A percentile compares a stretch with the other conserved stretches of the same genome.
phyloP scores from a whole-genome alignment of 257 asterid genomes.

The Catharanthus roseus region DNA sequence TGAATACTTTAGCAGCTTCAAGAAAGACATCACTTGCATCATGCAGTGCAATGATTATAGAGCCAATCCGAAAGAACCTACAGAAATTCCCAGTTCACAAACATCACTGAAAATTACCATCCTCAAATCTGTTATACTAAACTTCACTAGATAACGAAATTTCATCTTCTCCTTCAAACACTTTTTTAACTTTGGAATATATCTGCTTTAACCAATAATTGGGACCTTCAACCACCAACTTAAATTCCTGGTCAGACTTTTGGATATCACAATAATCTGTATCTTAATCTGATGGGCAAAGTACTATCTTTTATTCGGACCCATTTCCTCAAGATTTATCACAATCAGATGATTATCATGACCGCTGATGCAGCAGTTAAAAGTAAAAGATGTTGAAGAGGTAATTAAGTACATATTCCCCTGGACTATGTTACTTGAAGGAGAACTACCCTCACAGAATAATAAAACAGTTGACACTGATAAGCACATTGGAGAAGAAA shows the following conservation, averaged over 20 bases:
- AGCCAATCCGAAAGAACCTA: conserved; percentile 85
- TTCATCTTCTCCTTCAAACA: neutral
- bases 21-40: conserved; percentile 93
- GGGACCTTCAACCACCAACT: neutral
- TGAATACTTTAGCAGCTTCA: conserved; percentile 91
- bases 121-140: neutral
- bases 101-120: neutral
- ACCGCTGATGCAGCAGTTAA: neutral
- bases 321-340: neutral
- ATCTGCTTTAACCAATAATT: neutral
- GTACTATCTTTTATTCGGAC: neutral
- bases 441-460: neutral
- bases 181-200: neutral
- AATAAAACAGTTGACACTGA: neutral
- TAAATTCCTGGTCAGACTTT: conserved; percentile 3
- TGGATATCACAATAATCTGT: neutral
- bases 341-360: neutral
- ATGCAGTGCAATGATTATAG: conserved; percentile 75
- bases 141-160: conserved; percentile 2
- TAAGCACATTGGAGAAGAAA: neutral
- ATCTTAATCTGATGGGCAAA: neutral
- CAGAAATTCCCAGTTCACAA: conserved; percentile 1
- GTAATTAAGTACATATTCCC: neutral
- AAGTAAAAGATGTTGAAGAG: neutral
- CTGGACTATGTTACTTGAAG: neutral